phyloP scores from a whole-genome alignment of 495 filamentous ascomycete genomes.

The Annulohypoxylon moriforme region DNA sequence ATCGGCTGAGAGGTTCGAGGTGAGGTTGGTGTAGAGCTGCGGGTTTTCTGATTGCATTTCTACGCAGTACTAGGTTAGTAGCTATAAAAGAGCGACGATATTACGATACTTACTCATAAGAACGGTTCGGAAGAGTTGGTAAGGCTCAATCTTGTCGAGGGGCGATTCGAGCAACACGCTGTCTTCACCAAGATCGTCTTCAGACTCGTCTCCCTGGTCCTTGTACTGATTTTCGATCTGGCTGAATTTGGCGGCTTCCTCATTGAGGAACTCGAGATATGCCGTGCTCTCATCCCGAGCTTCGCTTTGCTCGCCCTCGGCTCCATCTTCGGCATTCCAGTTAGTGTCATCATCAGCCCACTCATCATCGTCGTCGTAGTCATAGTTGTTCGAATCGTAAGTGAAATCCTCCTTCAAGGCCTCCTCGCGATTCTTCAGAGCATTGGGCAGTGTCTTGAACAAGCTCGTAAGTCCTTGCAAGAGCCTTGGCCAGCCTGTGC shows the following conservation, averaged over 20 bases:
- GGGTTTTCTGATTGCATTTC: conserved; percentile 91
- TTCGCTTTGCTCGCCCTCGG: conserved; percentile 69
- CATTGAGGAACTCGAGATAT: conserved; percentile 94
- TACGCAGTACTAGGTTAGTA: conserved; percentile 55
- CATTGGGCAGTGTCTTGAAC: conserved; percentile 90
- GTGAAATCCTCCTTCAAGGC: conserved; percentile 90
- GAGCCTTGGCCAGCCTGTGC: conserved; percentile 96
- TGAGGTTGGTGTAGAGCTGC: conserved; percentile 83
- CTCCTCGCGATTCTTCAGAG: conserved; percentile 90
- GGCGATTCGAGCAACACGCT: conserved; percentile 92
- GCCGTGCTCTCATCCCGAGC: conserved; percentile 89
- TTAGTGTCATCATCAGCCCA: conserved; percentile 78
- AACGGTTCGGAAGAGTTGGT: conserved; percentile 82
- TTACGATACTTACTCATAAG: conserved; percentile 77
- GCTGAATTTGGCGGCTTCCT: conserved; percentile 90
- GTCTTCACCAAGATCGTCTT: conserved; percentile 92
- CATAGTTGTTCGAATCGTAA: conserved; percentile 73
- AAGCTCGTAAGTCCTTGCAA: conserved; percentile 87
- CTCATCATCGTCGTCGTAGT: conserved; percentile 79
- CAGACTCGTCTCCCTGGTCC: conserved; percentile 70
- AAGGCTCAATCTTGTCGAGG: conserved; percentile 93
- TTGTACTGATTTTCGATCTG: conserved; percentile 51
- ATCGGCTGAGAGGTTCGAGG: conserved; percentile 78
- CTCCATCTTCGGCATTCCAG: conserved; percentile 59
- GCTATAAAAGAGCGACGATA: background rate